phyloP scores from a whole-genome alignment of 164 flowering plant genomes.

The Vitis rupestris region DNA sequence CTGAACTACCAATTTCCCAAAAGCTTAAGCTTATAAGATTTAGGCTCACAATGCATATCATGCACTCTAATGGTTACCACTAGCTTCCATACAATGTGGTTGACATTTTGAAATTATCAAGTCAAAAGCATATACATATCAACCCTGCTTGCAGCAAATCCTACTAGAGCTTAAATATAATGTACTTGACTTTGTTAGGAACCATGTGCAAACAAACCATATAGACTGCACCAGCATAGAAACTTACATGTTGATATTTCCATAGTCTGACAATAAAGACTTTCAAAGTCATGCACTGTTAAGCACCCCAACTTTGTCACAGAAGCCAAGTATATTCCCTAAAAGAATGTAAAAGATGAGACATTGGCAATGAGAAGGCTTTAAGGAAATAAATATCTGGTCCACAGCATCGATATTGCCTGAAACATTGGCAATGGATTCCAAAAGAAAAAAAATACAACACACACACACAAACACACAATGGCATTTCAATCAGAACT shows the following conservation, averaged over 20 bases:
- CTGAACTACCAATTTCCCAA: too few species aligned
- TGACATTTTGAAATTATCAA: not conserved
- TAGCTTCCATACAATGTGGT: not conserved
- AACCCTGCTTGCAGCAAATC: not conserved
- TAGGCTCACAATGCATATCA: too few species aligned
- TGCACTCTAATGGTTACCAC: not conserved
- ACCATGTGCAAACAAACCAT: conserved; percentile 2
- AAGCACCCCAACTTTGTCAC: conserved; percentile 85
- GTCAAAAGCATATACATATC: not conserved
- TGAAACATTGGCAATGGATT: too few species aligned
- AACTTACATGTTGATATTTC: conserved; percentile 40
- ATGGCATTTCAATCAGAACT: too few species aligned
- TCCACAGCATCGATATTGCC: too few species aligned
- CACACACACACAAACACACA: too few species aligned
- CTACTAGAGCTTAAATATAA: not conserved
- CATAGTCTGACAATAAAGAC: conserved; percentile 53
- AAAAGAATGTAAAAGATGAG: not conserved
- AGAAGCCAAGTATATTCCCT: conserved; percentile 89
- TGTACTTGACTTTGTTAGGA: not conserved
- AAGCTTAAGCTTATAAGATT: too few species aligned
- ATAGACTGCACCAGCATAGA: not conserved
- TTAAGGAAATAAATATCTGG: too few species aligned
- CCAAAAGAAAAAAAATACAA: too few species aligned
- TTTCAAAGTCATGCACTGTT: conserved; percentile 84
- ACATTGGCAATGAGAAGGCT: too few species aligned